Conservation (phyloP, 1,284 basidiomycete species). For the Anthracocystis setariae region DNA sequence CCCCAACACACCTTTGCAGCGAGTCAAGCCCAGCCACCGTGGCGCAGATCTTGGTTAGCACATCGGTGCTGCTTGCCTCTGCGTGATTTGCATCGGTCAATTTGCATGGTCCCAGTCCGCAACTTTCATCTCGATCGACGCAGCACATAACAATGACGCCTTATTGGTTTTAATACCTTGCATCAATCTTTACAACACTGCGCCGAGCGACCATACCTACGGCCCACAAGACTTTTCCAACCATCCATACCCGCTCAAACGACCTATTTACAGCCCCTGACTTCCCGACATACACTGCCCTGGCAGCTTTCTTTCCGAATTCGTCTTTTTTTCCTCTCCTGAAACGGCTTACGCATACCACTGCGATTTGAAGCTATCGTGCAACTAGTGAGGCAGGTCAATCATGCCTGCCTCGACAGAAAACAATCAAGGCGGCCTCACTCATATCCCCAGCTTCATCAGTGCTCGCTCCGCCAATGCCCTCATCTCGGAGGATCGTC, state of each 20-base stretch:
- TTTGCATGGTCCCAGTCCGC: background rate
- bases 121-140: constrained; percentile 2
- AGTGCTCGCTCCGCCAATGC: constrained; percentile 60
- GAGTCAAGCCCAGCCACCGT: too few relatives aligned
- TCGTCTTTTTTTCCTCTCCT: too few relatives aligned
- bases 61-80: too few relatives aligned
- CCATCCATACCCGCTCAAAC: background rate
- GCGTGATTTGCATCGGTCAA: too few relatives aligned
- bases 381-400: background rate
- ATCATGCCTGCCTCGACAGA: constrained; percentile 20
- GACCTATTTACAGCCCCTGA: too few relatives aligned
- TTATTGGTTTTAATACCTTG: constrained; percentile 4
- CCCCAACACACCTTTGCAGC: too few relatives aligned
- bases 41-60: too few relatives aligned
- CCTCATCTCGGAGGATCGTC: constrained; percentile 57
- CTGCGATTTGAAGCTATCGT: too few relatives aligned
- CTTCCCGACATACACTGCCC: too few relatives aligned
- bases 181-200: background rate
- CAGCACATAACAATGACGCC: constrained; percentile 8
- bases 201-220: background rate
- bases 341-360: too few relatives aligned
- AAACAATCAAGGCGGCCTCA: constrained; percentile 6
- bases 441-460: constrained; percentile 46
- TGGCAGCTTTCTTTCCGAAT: too few relatives aligned
- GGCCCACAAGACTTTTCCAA: background rate